Base-by-base conservation (phyloP, 164 flowering plant species). In the Macadamia integrifolia region DNA sequence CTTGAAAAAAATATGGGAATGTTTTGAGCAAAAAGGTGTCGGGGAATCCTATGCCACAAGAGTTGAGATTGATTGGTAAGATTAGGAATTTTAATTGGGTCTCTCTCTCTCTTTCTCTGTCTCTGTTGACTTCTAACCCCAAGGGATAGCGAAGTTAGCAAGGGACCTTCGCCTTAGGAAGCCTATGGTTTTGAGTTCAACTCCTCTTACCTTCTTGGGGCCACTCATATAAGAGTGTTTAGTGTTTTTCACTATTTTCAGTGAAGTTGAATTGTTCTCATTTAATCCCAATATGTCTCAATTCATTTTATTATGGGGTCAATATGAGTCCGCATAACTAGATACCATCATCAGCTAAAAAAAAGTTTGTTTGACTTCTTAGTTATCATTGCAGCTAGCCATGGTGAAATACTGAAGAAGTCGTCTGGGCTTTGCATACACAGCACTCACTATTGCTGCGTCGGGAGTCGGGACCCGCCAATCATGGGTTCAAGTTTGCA, bases 1-100 rank as follows among this genome's bases (percentile, higher is more conserved):
- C 55, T 83, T 77, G 79, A 76, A 77, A 71, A 23, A 5, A 35
- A 75, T 59, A 65, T 18, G 35, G 69, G 69, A 73, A 49, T 69
- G 77, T 81, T 68, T 72, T 72, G 66, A 50, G 69, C 61, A 67
- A 70, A 68, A 66, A 35, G 40, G 3, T 75, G 73, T 65, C 43
- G 53, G 71, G 78, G 81, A 67, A 84, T 82, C 89, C 83, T 66
- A 80, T 80, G 83, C 68, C 75, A n/a, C 66, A 48, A 46, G 42
- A 7, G 44, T 61, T 46, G 61, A 65, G 23, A 58, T 65, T 67
- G 72, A 72, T 71, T 67, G 72, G 71, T 71, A 68, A 72, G 74
- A 74, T 72, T 59, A 66, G 72, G 64, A 69, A 78, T 46, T 61
- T 66, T 71, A 35, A 42, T 71, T 66, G 40, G 40, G 40, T 35